Percentiles rank a stretch among this genome's conserved stretches.
These are phyloP conservation scores for Malus sylvestris DNA, from an alignment of 306 rosid species.

Conservation along the genomic window DNA sequence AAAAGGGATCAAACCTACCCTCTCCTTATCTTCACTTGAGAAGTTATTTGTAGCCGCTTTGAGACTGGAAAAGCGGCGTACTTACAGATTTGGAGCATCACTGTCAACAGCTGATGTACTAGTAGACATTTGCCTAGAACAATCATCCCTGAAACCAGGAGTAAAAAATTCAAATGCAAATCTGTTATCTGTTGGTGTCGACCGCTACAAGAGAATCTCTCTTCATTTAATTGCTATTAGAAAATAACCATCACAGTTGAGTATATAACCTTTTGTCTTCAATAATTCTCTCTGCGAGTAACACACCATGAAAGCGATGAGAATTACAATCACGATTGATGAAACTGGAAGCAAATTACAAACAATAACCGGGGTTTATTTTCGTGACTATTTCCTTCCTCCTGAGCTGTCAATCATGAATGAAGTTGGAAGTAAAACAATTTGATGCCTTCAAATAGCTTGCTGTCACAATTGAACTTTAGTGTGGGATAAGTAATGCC, in stretches of 20 bases:
- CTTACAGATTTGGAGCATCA: constrained; percentile 15
- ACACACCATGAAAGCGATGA: constrained; percentile 6
- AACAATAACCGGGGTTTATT: constrained; percentile 4
- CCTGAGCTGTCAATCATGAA: constrained; percentile 13
- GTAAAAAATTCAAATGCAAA: not conserved
- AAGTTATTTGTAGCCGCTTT: constrained; percentile 27
- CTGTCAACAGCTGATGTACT: not conserved
- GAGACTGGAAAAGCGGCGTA: constrained; percentile 16
- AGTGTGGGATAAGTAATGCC: not conserved
- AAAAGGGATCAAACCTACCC: constrained; percentile 36
- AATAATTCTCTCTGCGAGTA: not conserved
- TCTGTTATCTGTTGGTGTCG: not conserved
- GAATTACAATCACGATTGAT: not conserved
- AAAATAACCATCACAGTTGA: too few species aligned
- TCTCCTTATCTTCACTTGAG: constrained; percentile 25
- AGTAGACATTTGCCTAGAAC: not conserved
- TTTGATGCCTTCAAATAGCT: not conserved
- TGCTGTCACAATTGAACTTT: not conserved
- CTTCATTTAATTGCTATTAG: not conserved
- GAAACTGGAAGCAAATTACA: constrained; percentile 14
- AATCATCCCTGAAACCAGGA: not conserved
- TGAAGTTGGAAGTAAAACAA: not conserved
- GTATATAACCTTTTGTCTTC: constrained; percentile 14
- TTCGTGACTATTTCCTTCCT: constrained; percentile 5
- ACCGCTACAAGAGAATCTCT: not conserved